These are phyloP conservation scores for Pyrus bretschneideri DNA, from an alignment of 306 rosid species.

Conservation along the genomic window DNA sequence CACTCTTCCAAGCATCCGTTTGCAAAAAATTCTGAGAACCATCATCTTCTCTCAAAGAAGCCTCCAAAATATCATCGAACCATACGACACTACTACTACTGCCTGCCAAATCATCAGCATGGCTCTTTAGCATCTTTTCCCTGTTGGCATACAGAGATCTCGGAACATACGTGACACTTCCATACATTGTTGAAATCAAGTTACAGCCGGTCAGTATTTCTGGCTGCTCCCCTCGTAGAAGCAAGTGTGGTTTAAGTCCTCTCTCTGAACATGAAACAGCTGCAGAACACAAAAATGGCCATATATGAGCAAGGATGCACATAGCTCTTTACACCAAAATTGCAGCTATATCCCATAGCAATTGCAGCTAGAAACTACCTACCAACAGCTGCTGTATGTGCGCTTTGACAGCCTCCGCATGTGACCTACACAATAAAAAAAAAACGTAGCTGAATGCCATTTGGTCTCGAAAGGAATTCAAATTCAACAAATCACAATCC, in stretches of 20 bases:
- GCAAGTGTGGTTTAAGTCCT: conserved; percentile 68
- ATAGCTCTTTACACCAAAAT: neutral
- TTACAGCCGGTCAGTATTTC: conserved; percentile 82
- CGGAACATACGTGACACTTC: conserved; percentile 74
- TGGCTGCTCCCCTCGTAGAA: conserved; percentile 92
- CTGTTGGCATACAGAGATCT: conserved; percentile 68
- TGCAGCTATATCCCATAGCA: neutral
- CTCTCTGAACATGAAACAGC: conserved; percentile 87
- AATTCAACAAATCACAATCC: neutral
- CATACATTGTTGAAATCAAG: conserved; percentile 78
- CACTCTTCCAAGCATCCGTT: conserved; percentile 32
- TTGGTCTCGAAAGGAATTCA: conserved; percentile 22
- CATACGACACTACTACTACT: conserved; percentile 37
- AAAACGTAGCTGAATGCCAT: neutral
- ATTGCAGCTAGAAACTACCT: conserved; percentile 23
- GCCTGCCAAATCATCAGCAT: conserved; percentile 59
- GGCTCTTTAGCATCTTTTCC: conserved; percentile 55
- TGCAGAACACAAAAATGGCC: conserved; percentile 24
- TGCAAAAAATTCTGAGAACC: conserved; percentile 19
- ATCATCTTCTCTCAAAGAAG: conserved; percentile 30
- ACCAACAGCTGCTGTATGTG: conserved; percentile 90
- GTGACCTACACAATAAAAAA: conserved; percentile 49
- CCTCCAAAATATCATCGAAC: conserved; percentile 54
- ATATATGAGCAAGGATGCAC: conserved; percentile 11
- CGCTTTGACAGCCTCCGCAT: conserved; percentile 98